These are phyloP conservation scores for Triticum dicoccoides DNA, from an alignment of 176 grass and related monocot genomes.

Conservation along the genomic window DNA sequence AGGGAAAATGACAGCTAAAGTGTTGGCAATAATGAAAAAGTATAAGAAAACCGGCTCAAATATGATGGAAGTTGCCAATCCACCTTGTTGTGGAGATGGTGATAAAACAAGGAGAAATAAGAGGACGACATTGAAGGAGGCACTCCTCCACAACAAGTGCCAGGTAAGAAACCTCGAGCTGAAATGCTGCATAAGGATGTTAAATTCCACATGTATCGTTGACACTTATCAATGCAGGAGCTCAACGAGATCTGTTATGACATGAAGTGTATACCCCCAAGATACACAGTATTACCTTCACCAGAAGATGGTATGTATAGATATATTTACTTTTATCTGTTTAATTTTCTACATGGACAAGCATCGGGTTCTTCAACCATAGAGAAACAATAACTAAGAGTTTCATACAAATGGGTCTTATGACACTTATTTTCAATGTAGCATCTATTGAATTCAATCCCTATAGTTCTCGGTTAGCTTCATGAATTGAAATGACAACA, in stretches of 20 bases:
- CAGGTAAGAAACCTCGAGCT: constrained; percentile 34
- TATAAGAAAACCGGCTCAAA: constrained; percentile 19
- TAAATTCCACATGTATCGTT: background rate
- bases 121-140: constrained; percentile 48
- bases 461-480: background rate
- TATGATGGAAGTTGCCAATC: background rate
- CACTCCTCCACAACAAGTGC: constrained; percentile 29
- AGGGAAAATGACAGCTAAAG: constrained; percentile 27
- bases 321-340: background rate
- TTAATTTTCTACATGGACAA: background rate
- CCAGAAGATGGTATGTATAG: constrained; percentile 29
- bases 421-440: background rate
- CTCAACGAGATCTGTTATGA: constrained; percentile 44
- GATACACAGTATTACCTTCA: constrained; percentile 49
- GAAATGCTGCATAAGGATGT: background rate
- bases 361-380: background rate
- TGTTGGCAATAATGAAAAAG: constrained; percentile 27
- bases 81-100: constrained; percentile 32
- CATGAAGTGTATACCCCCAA: constrained; percentile 50
- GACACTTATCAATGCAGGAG: constrained; percentile 41
- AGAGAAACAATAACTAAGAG: background rate
- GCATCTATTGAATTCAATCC: background rate
- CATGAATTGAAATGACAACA: background rate
- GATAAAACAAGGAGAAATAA: constrained; percentile 20
- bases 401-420: background rate